These are phyloP conservation scores for Chrysoporthe cubensis DNA, from an alignment of 2,329 filamentous ascomycete genomes.

Conservation along the genomic window DNA sequence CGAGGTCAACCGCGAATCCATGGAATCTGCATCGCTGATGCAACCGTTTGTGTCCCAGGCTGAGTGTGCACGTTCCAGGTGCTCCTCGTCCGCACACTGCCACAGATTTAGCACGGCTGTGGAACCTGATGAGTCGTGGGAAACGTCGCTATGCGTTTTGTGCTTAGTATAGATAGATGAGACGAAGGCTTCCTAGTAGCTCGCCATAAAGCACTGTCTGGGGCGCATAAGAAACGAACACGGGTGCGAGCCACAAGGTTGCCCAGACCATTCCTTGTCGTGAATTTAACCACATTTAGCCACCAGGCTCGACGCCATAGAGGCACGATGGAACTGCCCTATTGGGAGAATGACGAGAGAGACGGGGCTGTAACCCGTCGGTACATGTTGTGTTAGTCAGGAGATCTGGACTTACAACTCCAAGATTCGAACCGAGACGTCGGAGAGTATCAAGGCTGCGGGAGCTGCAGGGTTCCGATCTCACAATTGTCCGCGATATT, in stretches of 20 bases:
- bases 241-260: neutral
- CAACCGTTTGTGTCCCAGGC: constrained; percentile 12
- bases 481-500: constrained; percentile 18
- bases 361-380: neutral
- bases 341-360: neutral
- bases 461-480: constrained; percentile 17
- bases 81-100: neutral
- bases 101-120: neutral
- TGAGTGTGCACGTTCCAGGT: constrained; percentile 11
- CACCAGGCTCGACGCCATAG: neutral
- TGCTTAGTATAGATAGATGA: neutral
- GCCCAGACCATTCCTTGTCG: neutral
- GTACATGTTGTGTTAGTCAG: neutral
- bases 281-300: constrained; percentile 3
- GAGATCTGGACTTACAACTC: neutral
- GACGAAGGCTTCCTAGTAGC: neutral
- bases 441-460: constrained; percentile 19
- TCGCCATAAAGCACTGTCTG: neutral
- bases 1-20: neutral
- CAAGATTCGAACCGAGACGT: constrained; percentile 12
- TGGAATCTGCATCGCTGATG: constrained; percentile 4
- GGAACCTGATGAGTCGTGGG: neutral
- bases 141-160: constrained; percentile 2
- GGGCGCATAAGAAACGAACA: neutral
- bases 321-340: neutral